Evolutionary conservation across 192 early-diverging fungal genomes (phyloP).

Genomic region (Paraglomus brasilianum): DNA sequence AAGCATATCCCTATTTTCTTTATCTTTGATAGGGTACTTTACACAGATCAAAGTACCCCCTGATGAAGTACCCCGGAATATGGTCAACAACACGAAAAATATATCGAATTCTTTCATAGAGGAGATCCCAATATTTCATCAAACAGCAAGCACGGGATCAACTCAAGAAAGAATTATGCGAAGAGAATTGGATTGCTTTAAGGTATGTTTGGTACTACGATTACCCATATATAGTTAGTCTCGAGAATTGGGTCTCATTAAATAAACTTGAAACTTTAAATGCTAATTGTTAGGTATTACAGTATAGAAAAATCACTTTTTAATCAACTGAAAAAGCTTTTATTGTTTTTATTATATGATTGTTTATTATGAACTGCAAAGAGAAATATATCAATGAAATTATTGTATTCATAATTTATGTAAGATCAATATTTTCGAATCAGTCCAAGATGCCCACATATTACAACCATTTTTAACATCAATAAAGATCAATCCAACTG

Average conservation of each 20-base stretch:
- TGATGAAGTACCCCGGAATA: too few species aligned
- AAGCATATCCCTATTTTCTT: not conserved
- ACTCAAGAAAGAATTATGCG: slow-evolving; percentile 3
- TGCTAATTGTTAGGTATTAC: slow-evolving; percentile 16
- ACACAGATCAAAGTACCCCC: too few species aligned
- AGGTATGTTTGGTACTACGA: slow-evolving; percentile 17
- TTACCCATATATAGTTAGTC: slow-evolving; percentile 14
- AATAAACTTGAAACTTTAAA: slow-evolving; percentile 13
- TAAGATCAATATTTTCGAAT: slow-evolving; percentile 15
- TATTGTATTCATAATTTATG: slow-evolving; percentile 16
- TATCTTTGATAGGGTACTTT: too few species aligned
- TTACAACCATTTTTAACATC: slow-evolving; percentile 21
- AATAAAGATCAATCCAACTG: slow-evolving; percentile 20
- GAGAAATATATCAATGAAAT: not conserved
- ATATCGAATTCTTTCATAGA: slow-evolving; percentile 2
- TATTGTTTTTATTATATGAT: slow-evolving; percentile 22
- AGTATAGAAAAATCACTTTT: slow-evolving; percentile 18
- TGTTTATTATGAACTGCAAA: not conserved
- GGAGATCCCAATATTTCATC: slow-evolving; percentile 1
- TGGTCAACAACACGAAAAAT: not conserved
- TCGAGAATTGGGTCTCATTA: slow-evolving; percentile 20
- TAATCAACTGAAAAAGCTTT: slow-evolving; percentile 18
- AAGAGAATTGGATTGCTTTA: not conserved
- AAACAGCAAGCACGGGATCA: slow-evolving; percentile 17
- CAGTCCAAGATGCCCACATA: slow-evolving; percentile 19